phyloP scores from a whole-genome alignment of 768 basidiomycete genomes.

The Russula sp. region DNA sequence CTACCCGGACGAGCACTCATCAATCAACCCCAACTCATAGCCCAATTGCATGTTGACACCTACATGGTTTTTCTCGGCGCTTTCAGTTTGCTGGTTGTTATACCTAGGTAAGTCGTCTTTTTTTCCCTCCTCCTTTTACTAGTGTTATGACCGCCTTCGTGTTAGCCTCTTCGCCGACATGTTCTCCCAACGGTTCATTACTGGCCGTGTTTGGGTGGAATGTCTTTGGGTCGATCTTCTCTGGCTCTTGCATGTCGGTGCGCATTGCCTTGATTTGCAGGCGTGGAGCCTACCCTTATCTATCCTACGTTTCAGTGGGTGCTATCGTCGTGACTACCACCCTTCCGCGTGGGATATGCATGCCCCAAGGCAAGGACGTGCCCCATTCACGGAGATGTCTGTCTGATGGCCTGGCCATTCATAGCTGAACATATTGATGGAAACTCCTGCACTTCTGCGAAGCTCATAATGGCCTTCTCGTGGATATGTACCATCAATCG shows the following conservation, averaged over 20 bases:
- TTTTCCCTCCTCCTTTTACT: not conserved
- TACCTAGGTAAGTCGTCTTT: conserved; percentile 9
- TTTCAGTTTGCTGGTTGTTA: conserved; percentile 20
- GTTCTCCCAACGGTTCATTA: conserved; percentile 4
- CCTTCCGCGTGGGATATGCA: conserved; percentile 19
- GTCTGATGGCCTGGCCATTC: not conserved
- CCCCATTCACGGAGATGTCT: not conserved
- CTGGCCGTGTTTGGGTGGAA: conserved; percentile 21
- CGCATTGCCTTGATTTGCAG: not conserved
- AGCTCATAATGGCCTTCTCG: conserved; percentile 17
- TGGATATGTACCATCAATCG: conserved; percentile 23
- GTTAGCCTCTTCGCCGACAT: conserved; percentile 16
- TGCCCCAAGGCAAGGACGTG: conserved; percentile 8
- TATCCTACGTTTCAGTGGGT: conserved; percentile 8
- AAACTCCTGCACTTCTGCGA: conserved; percentile 18
- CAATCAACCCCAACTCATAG: not conserved
- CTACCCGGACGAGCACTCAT: not conserved
- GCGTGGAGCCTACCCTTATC: not conserved
- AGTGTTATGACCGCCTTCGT: not conserved
- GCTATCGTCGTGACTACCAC: conserved; percentile 12
- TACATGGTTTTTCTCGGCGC: conserved; percentile 25
- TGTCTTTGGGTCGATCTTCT: conserved; percentile 19
- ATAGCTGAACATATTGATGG: conserved; percentile 5
- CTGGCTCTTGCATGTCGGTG: conserved; percentile 20
- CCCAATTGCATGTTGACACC: conserved; percentile 11